Evolutionary conservation across 2,329 filamentous ascomycete genomes (phyloP).

Genomic region (Epicoccum nigrum): DNA sequence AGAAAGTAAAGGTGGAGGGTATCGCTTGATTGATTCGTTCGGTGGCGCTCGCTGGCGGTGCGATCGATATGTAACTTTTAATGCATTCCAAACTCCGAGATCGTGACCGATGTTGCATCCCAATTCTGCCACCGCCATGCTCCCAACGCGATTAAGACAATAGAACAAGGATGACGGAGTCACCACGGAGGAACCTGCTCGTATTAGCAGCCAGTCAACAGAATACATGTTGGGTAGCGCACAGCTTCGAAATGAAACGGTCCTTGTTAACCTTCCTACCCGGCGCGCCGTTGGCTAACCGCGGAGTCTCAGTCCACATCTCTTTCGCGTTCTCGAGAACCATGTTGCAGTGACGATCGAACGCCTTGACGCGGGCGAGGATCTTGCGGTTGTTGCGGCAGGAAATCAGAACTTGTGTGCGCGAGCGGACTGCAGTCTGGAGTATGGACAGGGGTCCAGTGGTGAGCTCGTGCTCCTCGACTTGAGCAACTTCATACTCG

Average conservation of each 20-base stretch:
- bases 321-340: constrained; percentile 96
- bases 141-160: constrained; percentile 64
- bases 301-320: constrained; percentile 98
- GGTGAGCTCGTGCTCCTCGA: constrained; percentile 80
- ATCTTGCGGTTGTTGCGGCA: constrained; percentile 99
- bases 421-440: constrained; percentile 92
- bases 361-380: constrained; percentile 95
- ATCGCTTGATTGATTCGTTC: constrained; percentile 40
- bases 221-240: constrained; percentile 48
- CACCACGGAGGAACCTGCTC: constrained; percentile 79
- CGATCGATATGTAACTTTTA: constrained; percentile 45
- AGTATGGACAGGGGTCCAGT: constrained; percentile 88
- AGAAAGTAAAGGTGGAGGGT: constrained; percentile 40
- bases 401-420: constrained; percentile 95
- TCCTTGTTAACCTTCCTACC: constrained; percentile 95
- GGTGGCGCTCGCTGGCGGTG: constrained; percentile 28
- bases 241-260: constrained; percentile 98
- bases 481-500: constrained; percentile 86
- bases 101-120: constrained; percentile 20
- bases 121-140: constrained; percentile 18
- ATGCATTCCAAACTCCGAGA: constrained; percentile 35
- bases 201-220: constrained; percentile 21
- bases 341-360: constrained; percentile 99
- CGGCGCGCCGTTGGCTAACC: constrained; percentile 82
- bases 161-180: constrained; percentile 86